Base-by-base conservation (phyloP, 2,329 filamentous ascomycete species). In the Fusarium sp. region DNA sequence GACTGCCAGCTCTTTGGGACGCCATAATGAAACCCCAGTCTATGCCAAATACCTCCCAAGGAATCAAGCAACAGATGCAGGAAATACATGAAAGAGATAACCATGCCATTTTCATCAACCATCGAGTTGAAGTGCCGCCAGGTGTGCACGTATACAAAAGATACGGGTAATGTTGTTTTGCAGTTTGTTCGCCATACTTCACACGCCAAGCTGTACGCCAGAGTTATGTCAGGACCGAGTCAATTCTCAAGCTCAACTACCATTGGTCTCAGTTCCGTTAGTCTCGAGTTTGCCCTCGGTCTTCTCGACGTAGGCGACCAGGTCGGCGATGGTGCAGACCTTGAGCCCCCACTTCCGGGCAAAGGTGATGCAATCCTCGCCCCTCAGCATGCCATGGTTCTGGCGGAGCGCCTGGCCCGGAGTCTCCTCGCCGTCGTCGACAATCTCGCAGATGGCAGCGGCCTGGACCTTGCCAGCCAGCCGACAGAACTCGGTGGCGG, bases 281-380 rank as follows among this genome's bases (percentile, higher is more conserved):
- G 80, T 67, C 52, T 78, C 79, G 12, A 87, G 77, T 79, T 88
- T 88, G 39, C 90, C 91, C 82, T 95, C 91, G 40, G 86, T 90
- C 84, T 90, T 91, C 80, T 96, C 92, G 62, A 97, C 83, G 79
- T 97, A 92, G 61, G 84, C 85, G 30, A 95, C 91, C 82, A 99
- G 81, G 81, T 95, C 94, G 78, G 95, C 94, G 82, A 99, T 98
- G 31, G 96, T 98, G 82, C 95, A 97, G 63, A 97, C 94, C 85
- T 92, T 96, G 73, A 99, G 85, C 6, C 94, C 94, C 90, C 92
- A 98, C 81, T 87, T 90, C 81, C 90, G 90, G 30, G 94, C 96
- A 86, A 99, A 99, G 53, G 86, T 88, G 77, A 99, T 85, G 82
- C 95, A 98, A 39, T 89, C 93, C 83, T 97, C 94, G 69, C 94